These are phyloP conservation scores for Emydomyces testavorans DNA, from an alignment of 2,329 filamentous ascomycete species.

Conservation along the genomic window DNA sequence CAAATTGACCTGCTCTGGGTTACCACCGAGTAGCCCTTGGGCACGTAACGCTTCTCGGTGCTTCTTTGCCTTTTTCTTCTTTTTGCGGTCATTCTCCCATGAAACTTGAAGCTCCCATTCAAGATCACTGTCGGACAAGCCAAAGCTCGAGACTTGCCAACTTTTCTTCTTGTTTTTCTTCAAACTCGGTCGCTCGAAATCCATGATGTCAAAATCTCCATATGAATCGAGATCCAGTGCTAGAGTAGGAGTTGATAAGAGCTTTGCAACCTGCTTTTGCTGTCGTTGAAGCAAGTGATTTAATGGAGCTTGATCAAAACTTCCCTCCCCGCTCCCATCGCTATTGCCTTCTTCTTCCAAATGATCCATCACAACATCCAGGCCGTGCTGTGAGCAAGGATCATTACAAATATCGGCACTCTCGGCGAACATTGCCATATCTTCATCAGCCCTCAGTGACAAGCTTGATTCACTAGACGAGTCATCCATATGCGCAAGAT, in stretches of 20 bases:
- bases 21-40: constrained; percentile 52
- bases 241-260: not conserved
- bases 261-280: not conserved
- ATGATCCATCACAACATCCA: too few species aligned
- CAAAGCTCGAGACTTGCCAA: constrained; percentile 43
- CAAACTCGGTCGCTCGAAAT: constrained; percentile 61
- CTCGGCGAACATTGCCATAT: too few species aligned
- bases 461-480: constrained; percentile 15
- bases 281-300: not conserved
- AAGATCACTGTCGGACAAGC: constrained; percentile 56
- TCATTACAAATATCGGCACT: not conserved
- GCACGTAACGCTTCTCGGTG: constrained; percentile 58
- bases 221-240: constrained; percentile 48
- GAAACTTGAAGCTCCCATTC: constrained; percentile 47
- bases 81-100: constrained; percentile 57
- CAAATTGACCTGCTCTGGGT: constrained; percentile 47
- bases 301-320: not conserved
- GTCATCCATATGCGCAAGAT: constrained; percentile 31
- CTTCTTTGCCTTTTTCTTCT: constrained; percentile 59
- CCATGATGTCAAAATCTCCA: constrained; percentile 73
- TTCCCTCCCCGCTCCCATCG: not conserved
- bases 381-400: too few species aligned
- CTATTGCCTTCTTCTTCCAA: too few species aligned
- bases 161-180: constrained; percentile 54
- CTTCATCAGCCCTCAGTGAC: not conserved